These are phyloP conservation scores for Cutaneotrichosporon daszewskae DNA, from an alignment of 1,284 basidiomycete species.

Conservation along the genomic window DNA sequence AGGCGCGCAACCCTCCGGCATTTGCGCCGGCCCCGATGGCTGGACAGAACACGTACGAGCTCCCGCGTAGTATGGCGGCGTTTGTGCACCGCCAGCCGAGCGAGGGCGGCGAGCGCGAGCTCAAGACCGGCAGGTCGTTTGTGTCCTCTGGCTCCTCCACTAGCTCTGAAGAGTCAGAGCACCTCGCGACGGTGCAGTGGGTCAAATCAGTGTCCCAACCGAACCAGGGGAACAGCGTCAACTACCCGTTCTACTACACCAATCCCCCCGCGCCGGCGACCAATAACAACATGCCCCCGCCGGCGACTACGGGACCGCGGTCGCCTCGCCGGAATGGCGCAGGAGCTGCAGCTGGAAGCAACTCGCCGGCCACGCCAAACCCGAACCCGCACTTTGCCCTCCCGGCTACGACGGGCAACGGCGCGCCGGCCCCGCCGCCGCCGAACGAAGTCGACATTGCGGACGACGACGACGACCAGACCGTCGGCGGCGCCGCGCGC, in stretches of 20 bases:
- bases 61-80: conserved; percentile 16
- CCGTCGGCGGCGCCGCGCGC: conserved; percentile 31
- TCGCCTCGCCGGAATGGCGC: conserved; percentile 21
- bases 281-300: conserved; percentile 29
- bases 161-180: conserved; percentile 41
- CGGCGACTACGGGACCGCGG: conserved; percentile 14
- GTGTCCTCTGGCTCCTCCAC: conserved; percentile 26
- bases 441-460: neutral
- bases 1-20: conserved; percentile 18
- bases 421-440: neutral
- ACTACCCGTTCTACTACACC: conserved; percentile 6
- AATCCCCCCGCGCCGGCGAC: conserved; percentile 2
- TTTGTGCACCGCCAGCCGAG: conserved; percentile 13
- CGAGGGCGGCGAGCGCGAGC: conserved; percentile 20
- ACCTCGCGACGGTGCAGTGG: conserved; percentile 42
- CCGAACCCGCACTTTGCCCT: too few relatives aligned
- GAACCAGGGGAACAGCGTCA: conserved; percentile 3
- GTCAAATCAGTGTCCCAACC: conserved; percentile 18
- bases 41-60: conserved; percentile 17
- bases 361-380: conserved; percentile 1
- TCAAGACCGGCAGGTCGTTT: conserved; percentile 14
- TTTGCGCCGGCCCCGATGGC: conserved; percentile 14
- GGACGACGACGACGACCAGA: conserved; percentile 36
- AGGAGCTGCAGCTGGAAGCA: neutral
- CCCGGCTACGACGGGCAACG: neutral